A percentile compares a stretch with the other conserved stretches of the same genome.
Conservation (phyloP, 352 stramenopile species). For the Globisporangium splendens region DNA sequence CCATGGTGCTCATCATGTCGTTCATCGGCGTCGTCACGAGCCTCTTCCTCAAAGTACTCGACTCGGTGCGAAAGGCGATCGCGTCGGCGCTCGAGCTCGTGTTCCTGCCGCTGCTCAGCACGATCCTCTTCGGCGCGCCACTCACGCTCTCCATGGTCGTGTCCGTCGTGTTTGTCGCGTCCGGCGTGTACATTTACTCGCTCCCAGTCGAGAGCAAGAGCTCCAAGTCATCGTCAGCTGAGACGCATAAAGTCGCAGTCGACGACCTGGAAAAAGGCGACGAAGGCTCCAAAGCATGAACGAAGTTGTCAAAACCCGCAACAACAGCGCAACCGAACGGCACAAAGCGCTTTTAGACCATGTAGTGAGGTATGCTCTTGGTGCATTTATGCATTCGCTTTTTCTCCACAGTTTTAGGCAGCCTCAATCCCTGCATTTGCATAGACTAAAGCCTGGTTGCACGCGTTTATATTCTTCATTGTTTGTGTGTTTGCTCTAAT, state of each 20-base stretch:
- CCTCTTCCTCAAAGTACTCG: conserved; percentile 75
- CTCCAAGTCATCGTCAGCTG: not conserved
- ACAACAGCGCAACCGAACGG: not conserved
- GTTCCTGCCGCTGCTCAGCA: conserved; percentile 57
- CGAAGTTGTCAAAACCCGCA: not conserved
- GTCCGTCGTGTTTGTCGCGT: conserved; percentile 62
- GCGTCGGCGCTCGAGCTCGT: conserved; percentile 74
- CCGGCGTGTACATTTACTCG: conserved; percentile 81
- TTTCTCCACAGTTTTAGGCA: no score
- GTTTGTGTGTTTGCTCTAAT: no score
- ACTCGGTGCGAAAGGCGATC: conserved; percentile 80
- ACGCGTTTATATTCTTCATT: no score
- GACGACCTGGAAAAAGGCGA: conserved; percentile 8
- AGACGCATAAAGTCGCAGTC: not conserved
- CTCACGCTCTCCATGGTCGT: conserved; percentile 52
- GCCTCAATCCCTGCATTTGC: no score
- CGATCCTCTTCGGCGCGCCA: conserved; percentile 58
- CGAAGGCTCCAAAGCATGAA: not conserved
- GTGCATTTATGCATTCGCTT: no score
- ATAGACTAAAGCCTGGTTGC: no score
- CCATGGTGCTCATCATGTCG: conserved; percentile 85
- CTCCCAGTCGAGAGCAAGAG: conserved; percentile 35
- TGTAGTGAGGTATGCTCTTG: no score
- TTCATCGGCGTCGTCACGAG: conserved; percentile 78
- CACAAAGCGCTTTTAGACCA: not conserved